phyloP scores from a whole-genome alignment of 2,329 filamentous ascomycete species.

The Trichoderma asperellum region DNA sequence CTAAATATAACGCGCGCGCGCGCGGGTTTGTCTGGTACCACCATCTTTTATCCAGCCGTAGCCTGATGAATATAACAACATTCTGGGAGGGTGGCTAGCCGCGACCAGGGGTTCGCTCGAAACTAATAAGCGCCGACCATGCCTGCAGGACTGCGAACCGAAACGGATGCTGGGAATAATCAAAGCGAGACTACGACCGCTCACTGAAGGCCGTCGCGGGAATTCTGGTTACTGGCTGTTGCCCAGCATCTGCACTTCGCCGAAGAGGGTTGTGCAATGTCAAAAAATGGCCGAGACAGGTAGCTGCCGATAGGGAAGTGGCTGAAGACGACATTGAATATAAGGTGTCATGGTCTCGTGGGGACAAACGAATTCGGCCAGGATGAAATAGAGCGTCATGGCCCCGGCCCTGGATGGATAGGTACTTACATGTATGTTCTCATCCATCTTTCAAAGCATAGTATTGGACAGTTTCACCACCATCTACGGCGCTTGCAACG shows the following conservation, averaged over 20 bases:
- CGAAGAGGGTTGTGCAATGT: neutral
- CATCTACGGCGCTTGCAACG: neutral
- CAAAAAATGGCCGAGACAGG: neutral
- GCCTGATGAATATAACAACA: slow-evolving; percentile 1
- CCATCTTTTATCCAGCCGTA: slow-evolving; percentile 5
- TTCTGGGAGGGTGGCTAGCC: slow-evolving; percentile 11
- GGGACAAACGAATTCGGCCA: neutral
- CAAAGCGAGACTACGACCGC: neutral
- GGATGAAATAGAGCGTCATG: neutral
- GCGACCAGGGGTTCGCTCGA: slow-evolving; percentile 3
- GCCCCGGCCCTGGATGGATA: neutral
- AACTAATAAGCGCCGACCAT: slow-evolving; percentile 26
- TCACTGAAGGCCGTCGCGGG: neutral
- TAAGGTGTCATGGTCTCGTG: slow-evolving; percentile 1
- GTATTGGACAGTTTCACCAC: neutral
- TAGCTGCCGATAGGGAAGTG: neutral
- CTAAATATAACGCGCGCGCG: neutral
- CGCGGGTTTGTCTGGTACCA: neutral
- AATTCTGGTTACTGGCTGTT: neutral
- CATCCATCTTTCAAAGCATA: neutral
- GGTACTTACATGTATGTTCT: too few species aligned
- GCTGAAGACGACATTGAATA: neutral
- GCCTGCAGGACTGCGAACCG: neutral
- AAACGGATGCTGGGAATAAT: neutral
- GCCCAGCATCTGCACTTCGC: neutral